phyloP scores from a whole-genome alignment of 2,329 filamentous ascomycete species.

The Aulographum hederae region DNA sequence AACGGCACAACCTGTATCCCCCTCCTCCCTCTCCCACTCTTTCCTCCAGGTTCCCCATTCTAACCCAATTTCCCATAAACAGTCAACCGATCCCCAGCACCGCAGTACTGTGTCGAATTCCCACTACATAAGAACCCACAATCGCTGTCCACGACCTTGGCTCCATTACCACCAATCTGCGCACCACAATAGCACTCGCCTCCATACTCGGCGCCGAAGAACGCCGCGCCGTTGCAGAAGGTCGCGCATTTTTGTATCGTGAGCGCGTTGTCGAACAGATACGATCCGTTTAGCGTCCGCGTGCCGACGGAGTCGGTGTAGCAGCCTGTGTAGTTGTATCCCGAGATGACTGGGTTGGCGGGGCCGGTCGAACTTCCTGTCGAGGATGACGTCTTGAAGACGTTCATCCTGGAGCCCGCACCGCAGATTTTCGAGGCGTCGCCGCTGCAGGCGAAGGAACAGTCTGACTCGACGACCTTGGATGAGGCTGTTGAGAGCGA shows the following conservation, averaged over 20 bases:
- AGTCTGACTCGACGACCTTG: neutral
- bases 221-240: conserved; percentile 6
- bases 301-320: neutral
- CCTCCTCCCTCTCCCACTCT: too few species aligned
- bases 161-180: neutral
- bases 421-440: conserved; percentile 6
- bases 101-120: conserved; percentile 9
- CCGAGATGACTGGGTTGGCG: conserved; percentile 1
- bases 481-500: neutral
- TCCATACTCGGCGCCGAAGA: conserved; percentile 21
- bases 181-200: conserved; percentile 22
- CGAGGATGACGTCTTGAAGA: neutral
- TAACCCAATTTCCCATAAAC: conserved; percentile 10
- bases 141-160: conserved; percentile 4
- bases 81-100: conserved; percentile 10
- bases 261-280: conserved; percentile 1
- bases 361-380: neutral
- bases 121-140: conserved; percentile 9
- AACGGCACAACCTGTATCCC: too few species aligned
- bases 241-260: conserved; percentile 6
- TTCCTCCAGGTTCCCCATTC: too few species aligned
- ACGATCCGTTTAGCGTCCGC: neutral
- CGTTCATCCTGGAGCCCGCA: conserved; percentile 3
- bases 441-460: conserved; percentile 5
- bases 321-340: conserved; percentile 3